Evolutionary conservation across 768 basidiomycete species (phyloP), one percentile per base, ranked within the genome.

Genomic region (Agrocybe praecox): DNA sequence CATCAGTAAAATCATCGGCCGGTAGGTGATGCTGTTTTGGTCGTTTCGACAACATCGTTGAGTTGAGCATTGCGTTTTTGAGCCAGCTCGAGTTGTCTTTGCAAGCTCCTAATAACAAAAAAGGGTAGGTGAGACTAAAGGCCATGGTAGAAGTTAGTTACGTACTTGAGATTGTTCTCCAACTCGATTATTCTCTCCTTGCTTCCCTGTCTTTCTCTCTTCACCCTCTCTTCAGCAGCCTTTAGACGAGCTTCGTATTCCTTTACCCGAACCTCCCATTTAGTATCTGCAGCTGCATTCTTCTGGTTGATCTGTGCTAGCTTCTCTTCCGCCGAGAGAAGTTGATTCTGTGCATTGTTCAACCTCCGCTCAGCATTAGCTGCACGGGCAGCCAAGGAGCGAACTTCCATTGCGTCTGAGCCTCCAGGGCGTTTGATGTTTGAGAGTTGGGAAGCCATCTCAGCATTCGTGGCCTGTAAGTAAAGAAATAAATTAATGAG

Each of bases 201-300:
- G 44, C 88, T 84, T 3, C 96, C 97, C 65, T 98, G 96, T 57
- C 92, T 79, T 76, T 96, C 95, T 53, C 93, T 80, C 80, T 98
- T 98, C 61, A 94, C 86, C 68, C 87, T 88, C 78, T 98, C 96
- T 65, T 94, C 93, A 0, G 92, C 92, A 0, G 87, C 85, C 69
- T 87, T 88, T 59, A 95, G 67, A 17, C 91, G 75, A 14, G 83
- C 69, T 73, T 97, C 94, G 65, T 96, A 95, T 72, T 98, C 96
- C 71, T 88, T 89, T 45, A 98, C 92, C n/a, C 96, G 80, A 0
- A 89, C 92, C 65, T 96, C 95, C 94, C 96, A 98, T 71, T 96
- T 96, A 51, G 75, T 76, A 62, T 97, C 95, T 0, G 91, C 89
- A 0, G 76, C 77, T 0, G 79, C 76, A 34, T 81, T 90, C 77